Percentiles rank a stretch among this genome's conserved stretches.
Evolutionary conservation across 768 basidiomycete species (phyloP).

Genomic region (Pisolithus marmoratus): DNA sequence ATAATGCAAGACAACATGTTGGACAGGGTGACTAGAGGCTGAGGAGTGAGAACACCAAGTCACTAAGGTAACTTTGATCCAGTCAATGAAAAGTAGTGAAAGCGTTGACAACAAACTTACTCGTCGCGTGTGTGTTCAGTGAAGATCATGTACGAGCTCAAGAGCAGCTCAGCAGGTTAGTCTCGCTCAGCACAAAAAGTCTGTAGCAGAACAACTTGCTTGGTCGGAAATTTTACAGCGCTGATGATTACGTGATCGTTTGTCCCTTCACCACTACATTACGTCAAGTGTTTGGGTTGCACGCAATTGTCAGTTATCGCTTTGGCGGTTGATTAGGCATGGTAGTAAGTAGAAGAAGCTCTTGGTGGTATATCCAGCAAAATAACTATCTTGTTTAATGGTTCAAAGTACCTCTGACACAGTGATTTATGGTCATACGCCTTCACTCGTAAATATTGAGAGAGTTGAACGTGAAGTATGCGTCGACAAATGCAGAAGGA

Average conservation of each 20-base stretch:
- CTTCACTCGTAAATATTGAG: conserved; percentile 30
- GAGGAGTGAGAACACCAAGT: conserved; percentile 80
- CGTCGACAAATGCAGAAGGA: conserved; percentile 31
- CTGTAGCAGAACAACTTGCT: no score
- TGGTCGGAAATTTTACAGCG: no score
- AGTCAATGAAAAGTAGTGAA: conserved; percentile 7
- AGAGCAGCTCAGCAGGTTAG: conserved; percentile 11
- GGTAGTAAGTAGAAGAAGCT: no score
- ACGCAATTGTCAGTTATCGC: no score
- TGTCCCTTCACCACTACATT: no score
- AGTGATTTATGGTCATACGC: no score
- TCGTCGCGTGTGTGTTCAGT: conserved; percentile 87
- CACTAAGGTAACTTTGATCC: conserved; percentile 71
- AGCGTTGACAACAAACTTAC: conserved; percentile 36
- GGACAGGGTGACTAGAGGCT: conserved; percentile 25
- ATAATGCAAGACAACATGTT: conserved; percentile 55
- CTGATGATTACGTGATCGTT: background rate
- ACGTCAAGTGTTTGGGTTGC: no score
- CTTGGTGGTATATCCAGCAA: no score
- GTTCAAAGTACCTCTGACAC: no score
- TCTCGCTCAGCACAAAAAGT: background rate
- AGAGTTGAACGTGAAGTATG: conserved; percentile 34
- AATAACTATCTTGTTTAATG: no score
- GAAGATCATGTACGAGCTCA: conserved; percentile 65
- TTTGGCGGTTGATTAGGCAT: no score